Percentiles rank a stretch among this genome's conserved stretches.
These are phyloP conservation scores for Globisporangium uncinulatum DNA, from an alignment of 352 stramenopile species.

Conservation along the genomic window DNA sequence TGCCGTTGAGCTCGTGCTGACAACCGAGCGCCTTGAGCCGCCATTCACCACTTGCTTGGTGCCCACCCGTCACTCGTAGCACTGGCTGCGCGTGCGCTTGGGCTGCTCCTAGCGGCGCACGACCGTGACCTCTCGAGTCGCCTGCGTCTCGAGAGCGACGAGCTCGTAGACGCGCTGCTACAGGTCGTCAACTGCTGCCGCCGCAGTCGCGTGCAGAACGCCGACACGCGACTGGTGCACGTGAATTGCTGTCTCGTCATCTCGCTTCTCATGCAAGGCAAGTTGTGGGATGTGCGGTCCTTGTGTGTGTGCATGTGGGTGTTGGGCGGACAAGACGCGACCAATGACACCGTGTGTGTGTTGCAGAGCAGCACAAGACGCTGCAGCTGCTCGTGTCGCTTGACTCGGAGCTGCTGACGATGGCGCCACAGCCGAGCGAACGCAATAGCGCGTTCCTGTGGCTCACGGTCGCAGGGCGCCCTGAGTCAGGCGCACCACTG, in stretches of 20 bases:
- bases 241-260: slow-evolving; percentile 84
- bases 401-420: slow-evolving; percentile 61
- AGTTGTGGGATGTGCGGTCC: background rate
- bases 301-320: slow-evolving; percentile 1
- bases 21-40: too few species aligned
- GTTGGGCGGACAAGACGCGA: slow-evolving; percentile 1
- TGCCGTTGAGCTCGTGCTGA: too few species aligned
- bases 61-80: slow-evolving; percentile 16
- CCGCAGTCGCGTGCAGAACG: slow-evolving; percentile 31
- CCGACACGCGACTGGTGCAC: slow-evolving; percentile 59
- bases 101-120: slow-evolving; percentile 43
- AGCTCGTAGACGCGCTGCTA: slow-evolving; percentile 67
- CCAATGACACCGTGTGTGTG: background rate
- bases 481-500: slow-evolving; percentile 20
- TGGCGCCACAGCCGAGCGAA: slow-evolving; percentile 38
- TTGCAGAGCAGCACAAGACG: slow-evolving; percentile 21
- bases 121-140: slow-evolving; percentile 26
- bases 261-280: slow-evolving; percentile 76
- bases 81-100: slow-evolving; percentile 57
- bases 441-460: slow-evolving; percentile 38
- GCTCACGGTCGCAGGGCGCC: slow-evolving; percentile 41
- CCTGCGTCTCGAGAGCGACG: slow-evolving; percentile 55
- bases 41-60: too few species aligned
- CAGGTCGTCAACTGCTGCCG: slow-evolving; percentile 65
- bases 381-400: slow-evolving; percentile 53